Evolutionary conservation across 129 eudicot species (phyloP).

Genomic region (Lactuca saligna): DNA sequence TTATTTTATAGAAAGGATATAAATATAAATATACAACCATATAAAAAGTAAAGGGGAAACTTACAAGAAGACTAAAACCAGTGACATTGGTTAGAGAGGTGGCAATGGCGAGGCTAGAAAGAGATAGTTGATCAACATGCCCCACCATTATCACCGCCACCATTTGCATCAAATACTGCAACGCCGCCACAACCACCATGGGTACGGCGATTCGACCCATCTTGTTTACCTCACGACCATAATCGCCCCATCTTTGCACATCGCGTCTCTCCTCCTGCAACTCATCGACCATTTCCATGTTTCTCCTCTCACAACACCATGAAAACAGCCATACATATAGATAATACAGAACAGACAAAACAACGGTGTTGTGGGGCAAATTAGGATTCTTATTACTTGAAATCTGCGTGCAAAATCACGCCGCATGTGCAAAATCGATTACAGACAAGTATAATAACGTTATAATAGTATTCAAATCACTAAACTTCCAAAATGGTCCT

Average conservation of each 20-base stretch:
- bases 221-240: constrained; percentile 39
- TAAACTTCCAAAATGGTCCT: no score
- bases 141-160: constrained; percentile 51
- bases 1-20: neutral
- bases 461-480: no score
- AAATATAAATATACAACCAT: no score
- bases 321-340: neutral
- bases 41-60: neutral
- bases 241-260: constrained; percentile 17
- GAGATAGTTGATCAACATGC: constrained; percentile 38
- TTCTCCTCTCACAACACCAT: neutral
- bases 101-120: constrained; percentile 52
- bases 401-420: no score
- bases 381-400: neutral
- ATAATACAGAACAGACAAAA: constrained; percentile 9
- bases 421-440: no score
- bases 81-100: constrained; percentile 57
- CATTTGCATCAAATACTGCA: constrained; percentile 47
- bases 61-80: constrained; percentile 59
- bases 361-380: neutral
- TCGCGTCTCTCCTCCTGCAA: neutral
- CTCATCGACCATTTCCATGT: constrained; percentile 27
- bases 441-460: no score
- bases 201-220: constrained; percentile 38
- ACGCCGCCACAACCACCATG: constrained; percentile 44